Evolutionary conservation across 2,329 filamentous ascomycete genomes (phyloP).

Genomic region (Aspergillus brasiliensis): DNA sequence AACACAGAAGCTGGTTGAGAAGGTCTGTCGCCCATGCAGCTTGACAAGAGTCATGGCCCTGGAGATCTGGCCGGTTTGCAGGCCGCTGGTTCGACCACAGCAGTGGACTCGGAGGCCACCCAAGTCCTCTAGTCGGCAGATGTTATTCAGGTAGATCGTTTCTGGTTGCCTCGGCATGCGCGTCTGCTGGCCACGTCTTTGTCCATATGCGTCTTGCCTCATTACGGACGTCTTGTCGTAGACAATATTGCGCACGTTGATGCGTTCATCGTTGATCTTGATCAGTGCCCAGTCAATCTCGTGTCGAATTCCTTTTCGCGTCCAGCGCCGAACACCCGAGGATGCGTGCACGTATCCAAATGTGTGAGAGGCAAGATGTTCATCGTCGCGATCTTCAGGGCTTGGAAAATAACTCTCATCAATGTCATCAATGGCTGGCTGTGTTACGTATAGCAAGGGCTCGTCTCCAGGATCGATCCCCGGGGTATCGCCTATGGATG

Average conservation of each 20-base stretch:
- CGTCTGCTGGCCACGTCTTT: conserved; percentile 56
- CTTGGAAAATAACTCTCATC: conserved; percentile 79
- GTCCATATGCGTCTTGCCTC: conserved; percentile 35
- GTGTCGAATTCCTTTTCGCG: conserved; percentile 71
- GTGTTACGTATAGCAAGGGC: conserved; percentile 79
- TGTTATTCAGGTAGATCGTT: conserved; percentile 57
- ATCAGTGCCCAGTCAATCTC: conserved; percentile 97
- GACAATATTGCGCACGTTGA: conserved; percentile 73
- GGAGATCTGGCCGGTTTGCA: conserved; percentile 76
- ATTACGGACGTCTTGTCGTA: conserved; percentile 28
- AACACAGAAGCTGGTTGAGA: conserved; percentile 71
- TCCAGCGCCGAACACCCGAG: conserved; percentile 80
- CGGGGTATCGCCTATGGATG: conserved; percentile 70
- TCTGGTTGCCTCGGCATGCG: conserved; percentile 26
- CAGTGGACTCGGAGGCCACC: conserved; percentile 82
- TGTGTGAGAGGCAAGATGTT: conserved; percentile 78
- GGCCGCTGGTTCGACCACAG: conserved; percentile 80
- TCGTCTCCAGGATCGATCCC: conserved; percentile 75
- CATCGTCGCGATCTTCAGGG: conserved; percentile 74
- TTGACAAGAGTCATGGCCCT: conserved; percentile 81
- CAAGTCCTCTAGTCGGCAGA: conserved; percentile 58
- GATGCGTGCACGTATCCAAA: conserved; percentile 86
- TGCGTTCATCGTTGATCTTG: conserved; percentile 70
- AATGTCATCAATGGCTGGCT: conserved; percentile 87
- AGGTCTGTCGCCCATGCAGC: conserved; percentile 79